Conservation (phyloP, 805 yeast species). For the Metschnikowia matae region DNA sequence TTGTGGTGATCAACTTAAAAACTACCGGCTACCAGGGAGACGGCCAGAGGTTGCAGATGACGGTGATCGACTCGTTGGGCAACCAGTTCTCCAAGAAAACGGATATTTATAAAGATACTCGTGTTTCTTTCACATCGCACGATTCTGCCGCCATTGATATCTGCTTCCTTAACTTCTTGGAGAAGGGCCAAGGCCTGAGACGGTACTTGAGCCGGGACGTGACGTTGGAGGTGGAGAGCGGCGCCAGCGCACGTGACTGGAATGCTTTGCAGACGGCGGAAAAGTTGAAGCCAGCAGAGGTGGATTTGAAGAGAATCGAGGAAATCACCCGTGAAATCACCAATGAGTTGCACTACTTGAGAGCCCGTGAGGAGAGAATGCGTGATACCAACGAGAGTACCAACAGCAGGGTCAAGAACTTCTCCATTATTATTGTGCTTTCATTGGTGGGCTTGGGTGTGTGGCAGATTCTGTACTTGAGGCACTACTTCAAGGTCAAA, state of each 20-base stretch:
- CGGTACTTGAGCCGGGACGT: constrained; percentile 59
- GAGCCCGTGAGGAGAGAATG: constrained; percentile 82
- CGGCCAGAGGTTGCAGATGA: constrained; percentile 74
- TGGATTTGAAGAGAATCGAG: constrained; percentile 81
- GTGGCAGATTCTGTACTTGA: constrained; percentile 90
- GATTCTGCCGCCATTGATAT: constrained; percentile 83
- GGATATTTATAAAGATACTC: constrained; percentile 67
- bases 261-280: constrained; percentile 89
- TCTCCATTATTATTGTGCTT: constrained; percentile 65
- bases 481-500: constrained; percentile 86
- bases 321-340: constrained; percentile 81
- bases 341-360: constrained; percentile 76
- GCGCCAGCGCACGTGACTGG: constrained; percentile 98
- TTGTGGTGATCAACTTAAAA: constrained; percentile 80
- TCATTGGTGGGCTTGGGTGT: constrained; percentile 75
- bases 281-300: constrained; percentile 88
- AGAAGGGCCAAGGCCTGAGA: constrained; percentile 20
- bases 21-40: constrained; percentile 77
- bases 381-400: constrained; percentile 98
- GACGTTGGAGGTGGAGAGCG: constrained; percentile 90
- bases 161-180: constrained; percentile 71
- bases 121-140: constrained; percentile 82
- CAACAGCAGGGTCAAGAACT: constrained; percentile 85
- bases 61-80: constrained; percentile 72
- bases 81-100: constrained; percentile 75